Percentiles rank a stretch among this genome's conserved stretches.
Evolutionary conservation across 176 grass and related monocot genomes (phyloP).

Genomic region (Microstegium vimineum): DNA sequence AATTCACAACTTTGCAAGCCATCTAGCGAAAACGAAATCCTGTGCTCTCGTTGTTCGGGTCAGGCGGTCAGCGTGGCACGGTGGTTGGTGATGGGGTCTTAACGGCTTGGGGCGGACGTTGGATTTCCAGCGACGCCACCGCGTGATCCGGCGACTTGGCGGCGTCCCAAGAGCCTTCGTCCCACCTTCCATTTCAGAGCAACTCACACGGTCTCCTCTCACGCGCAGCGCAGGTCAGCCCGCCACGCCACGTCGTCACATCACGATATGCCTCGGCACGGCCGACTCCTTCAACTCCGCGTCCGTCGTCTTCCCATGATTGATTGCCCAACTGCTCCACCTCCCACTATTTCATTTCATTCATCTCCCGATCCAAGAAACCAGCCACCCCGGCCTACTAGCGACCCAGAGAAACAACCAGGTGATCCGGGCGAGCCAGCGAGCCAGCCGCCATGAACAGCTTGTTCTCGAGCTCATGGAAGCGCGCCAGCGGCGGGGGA

Average conservation of each 20-base stretch:
- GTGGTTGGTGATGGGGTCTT: not conserved
- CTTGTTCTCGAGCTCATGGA: conserved; percentile 78
- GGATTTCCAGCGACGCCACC: not conserved
- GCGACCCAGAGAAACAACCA: not conserved
- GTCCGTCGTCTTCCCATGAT: not conserved
- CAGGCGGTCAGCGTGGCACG: not conserved
- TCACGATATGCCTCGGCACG: not conserved
- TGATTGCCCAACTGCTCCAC: not conserved
- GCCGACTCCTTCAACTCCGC: conserved; percentile 40
- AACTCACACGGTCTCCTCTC: not conserved
- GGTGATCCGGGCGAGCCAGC: too few species aligned
- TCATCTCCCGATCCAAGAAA: conserved; percentile 37
- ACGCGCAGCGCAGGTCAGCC: not conserved
- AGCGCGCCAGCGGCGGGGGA: conserved; percentile 32
- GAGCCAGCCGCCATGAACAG: conserved; percentile 54
- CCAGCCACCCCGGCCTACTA: not conserved
- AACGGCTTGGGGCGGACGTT: not conserved
- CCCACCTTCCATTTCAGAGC: conserved; percentile 27
- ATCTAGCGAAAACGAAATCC: not conserved
- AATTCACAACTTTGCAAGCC: too few species aligned
- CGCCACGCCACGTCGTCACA: not conserved
- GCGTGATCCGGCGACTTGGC: not conserved
- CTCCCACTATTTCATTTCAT: not conserved
- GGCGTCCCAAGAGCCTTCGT: conserved; percentile 11
- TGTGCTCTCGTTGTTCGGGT: not conserved